Conservation (phyloP, 176 grass and related monocot species). For the Paspalum vaginatum region DNA sequence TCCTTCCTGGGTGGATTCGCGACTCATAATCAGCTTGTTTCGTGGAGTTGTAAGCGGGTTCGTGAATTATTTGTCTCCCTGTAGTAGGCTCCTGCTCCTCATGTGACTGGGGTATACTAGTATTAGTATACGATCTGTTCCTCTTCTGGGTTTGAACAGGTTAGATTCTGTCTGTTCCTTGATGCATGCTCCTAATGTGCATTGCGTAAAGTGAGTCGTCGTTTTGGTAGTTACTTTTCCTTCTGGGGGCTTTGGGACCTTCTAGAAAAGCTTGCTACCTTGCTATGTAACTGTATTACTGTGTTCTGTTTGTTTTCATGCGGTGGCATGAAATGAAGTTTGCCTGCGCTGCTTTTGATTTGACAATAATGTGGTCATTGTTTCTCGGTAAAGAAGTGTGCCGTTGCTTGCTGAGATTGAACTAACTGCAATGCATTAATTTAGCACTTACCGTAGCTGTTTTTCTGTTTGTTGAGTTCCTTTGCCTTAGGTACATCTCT, state of each 20-base stretch:
- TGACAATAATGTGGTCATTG: neutral
- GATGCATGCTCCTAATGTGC: constrained; percentile 6
- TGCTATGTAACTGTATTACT: constrained; percentile 9
- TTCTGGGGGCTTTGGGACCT: constrained; percentile 33
- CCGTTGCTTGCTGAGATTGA: neutral
- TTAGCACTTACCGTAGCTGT: neutral
- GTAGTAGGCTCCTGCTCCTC: neutral
- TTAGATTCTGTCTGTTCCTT: neutral
- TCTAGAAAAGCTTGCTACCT: constrained; percentile 3
- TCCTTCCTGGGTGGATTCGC: constrained; percentile 2
- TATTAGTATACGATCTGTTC: constrained; percentile 9
- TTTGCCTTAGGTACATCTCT: neutral
- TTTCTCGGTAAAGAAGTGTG: neutral
- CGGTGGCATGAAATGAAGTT: constrained; percentile 22
- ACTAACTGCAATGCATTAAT: neutral
- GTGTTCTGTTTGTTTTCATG: neutral
- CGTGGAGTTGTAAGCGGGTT: neutral
- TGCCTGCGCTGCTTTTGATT: constrained; percentile 5
- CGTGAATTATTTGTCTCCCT: constrained; percentile 8
- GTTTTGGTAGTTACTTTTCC: neutral
- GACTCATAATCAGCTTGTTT: constrained; percentile 19
- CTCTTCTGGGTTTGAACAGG: constrained; percentile 14
- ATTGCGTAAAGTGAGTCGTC: neutral
- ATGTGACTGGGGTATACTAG: neutral
- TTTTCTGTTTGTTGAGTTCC: neutral